Evolutionary conservation across 768 basidiomycete genomes (phyloP).

Genomic region (Auriscalpium vulgare): DNA sequence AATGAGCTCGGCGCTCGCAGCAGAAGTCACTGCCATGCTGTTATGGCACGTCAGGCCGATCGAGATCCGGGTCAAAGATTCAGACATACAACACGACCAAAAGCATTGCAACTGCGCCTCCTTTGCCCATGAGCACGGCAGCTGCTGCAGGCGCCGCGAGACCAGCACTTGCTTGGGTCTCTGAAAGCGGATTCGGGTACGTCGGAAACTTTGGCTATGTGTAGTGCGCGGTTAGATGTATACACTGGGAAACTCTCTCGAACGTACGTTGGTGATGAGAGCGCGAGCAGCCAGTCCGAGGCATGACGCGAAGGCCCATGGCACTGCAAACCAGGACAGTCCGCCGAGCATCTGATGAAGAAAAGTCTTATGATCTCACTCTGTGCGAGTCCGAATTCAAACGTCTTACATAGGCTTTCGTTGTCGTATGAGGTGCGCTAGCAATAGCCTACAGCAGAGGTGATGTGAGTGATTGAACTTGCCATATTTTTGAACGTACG

Average conservation of each 20-base stretch:
- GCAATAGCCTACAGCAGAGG: conserved; percentile 34
- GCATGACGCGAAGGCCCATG: conserved; percentile 41
- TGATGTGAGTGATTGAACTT: background rate
- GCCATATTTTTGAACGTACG: conserved; percentile 14
- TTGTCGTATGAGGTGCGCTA: conserved; percentile 41
- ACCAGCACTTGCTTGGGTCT: conserved; percentile 33
- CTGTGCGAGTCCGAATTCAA: no score
- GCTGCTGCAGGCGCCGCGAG: conserved; percentile 41
- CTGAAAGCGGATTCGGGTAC: conserved; percentile 35
- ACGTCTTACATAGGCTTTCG: conserved; percentile 38
- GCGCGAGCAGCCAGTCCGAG: conserved; percentile 37
- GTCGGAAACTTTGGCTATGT: conserved; percentile 44
- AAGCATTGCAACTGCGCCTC: conserved; percentile 35
- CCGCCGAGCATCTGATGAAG: conserved; percentile 43
- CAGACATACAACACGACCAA: conserved; percentile 31
- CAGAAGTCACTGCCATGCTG: conserved; percentile 40
- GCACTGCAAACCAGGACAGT: conserved; percentile 50
- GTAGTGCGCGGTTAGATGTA: background rate
- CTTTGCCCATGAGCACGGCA: conserved; percentile 36
- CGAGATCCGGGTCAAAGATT: conserved; percentile 9
- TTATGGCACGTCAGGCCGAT: conserved; percentile 5
- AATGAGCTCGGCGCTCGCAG: conserved; percentile 38
- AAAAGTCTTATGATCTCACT: no score
- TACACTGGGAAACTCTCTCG: background rate
- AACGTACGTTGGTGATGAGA: conserved; percentile 24